Base-by-base conservation (phyloP, 2,329 filamentous ascomycete genomes). In the Neofusicoccum laricinum region DNA sequence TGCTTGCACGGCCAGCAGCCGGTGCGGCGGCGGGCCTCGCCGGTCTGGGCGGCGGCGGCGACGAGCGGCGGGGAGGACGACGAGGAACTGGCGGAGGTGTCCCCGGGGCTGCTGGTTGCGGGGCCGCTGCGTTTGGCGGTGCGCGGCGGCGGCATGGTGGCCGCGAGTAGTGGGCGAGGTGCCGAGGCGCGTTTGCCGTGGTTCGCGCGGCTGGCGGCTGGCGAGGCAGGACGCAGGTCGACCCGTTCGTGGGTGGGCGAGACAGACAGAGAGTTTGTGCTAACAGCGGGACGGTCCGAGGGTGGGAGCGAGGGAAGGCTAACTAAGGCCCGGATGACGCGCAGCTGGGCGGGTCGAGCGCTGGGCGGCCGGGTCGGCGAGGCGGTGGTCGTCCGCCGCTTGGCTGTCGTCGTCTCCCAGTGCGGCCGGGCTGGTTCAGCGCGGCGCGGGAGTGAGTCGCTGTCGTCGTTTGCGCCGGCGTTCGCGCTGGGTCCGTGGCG, bases 1-100 rank as follows among this genome's bases (percentile, higher is more conserved):
- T 69, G 69, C 71, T 67, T 67, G 63, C 66, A 67, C 21, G 65
- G 63, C 57, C 57, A 64, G 59, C 66, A 67, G 17, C 66, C 66
- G 4, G 65, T 65, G 14, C 66, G 65, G 11, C 43, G 58, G 14
- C 58, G 58, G 17, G 58, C 43, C 17, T 61, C 58, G 6, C 12
- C 36, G 21, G 51, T 2, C 5, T 15, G 2, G 10, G 1, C 17
- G 34, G n/a, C n/a, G n/a, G n/a, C n/a, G n/a, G n/a, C n/a, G n/a
- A n/a, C n/a, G n/a, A n/a, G n/a, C 11, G 34, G 34, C 25, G n/a
- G 17, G 3, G 30, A 25, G 14, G 8, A 14, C 4, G 6, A 25
- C 25, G 25, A 25, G 2, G 25, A 25, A 4, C 4, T 4, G 25
- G 25, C 25, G 25, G 25, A 25, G 25, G 25, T 25, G 25, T 2